These are phyloP conservation scores for Hyaloscypha variabilis DNA, from an alignment of 495 filamentous ascomycete genomes.

Conservation along the genomic window DNA sequence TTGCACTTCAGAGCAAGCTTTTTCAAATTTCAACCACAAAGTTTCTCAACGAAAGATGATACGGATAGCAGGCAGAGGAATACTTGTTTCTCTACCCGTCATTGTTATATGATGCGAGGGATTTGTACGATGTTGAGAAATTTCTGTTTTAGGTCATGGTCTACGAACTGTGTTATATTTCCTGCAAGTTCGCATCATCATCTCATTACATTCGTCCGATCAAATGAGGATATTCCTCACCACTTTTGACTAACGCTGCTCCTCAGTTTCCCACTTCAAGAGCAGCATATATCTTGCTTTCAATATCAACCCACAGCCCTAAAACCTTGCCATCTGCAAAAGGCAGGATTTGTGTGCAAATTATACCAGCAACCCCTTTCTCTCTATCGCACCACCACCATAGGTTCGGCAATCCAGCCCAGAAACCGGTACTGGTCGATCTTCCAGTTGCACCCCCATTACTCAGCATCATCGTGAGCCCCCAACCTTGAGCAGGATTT, in stretches of 20 bases:
- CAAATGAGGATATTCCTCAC: neutral
- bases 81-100: no score
- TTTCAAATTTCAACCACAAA: no score
- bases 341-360: constrained; percentile 60
- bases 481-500: constrained; percentile 61
- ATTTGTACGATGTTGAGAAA: no score
- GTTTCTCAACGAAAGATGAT: no score
- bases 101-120: no score
- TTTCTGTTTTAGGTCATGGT: neutral
- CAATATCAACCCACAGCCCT: constrained; percentile 42
- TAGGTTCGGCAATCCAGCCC: constrained; percentile 61
- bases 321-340: constrained; percentile 45
- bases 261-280: neutral
- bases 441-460: constrained; percentile 47
- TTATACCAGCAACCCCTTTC: constrained; percentile 59
- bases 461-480: constrained; percentile 57
- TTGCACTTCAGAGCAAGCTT: no score
- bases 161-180: neutral
- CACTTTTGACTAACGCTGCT: neutral
- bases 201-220: neutral
- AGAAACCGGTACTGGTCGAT: constrained; percentile 47
- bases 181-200: neutral
- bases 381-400: constrained; percentile 65
- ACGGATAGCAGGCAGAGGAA: no score
- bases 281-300: constrained; percentile 21